Conservation (phyloP, 2,329 filamentous ascomycete genomes). For the Penicillium crustosum region DNA sequence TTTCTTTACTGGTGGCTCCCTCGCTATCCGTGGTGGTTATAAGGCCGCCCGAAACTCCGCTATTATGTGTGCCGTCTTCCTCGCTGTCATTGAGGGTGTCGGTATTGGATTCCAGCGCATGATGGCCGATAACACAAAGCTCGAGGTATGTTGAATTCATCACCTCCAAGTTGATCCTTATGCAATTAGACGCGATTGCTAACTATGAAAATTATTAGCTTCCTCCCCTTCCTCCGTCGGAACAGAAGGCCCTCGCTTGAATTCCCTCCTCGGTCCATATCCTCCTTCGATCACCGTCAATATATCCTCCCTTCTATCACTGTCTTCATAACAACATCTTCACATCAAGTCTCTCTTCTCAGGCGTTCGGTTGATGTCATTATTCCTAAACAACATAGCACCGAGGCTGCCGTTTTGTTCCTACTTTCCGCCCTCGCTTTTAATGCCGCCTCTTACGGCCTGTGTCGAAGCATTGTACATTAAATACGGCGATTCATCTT, state of each 20-base stretch:
- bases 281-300: constrained; percentile 3
- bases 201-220: constrained; percentile 20
- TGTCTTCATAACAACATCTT: constrained; percentile 24
- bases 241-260: constrained; percentile 41
- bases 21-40: constrained; percentile 87
- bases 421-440: constrained; percentile 24
- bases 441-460: constrained; percentile 29
- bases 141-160: constrained; percentile 52
- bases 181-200: neutral
- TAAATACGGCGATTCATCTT: constrained; percentile 23
- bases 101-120: constrained; percentile 94
- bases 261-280: constrained; percentile 12
- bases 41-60: constrained; percentile 92
- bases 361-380: constrained; percentile 41
- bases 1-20: constrained; percentile 90
- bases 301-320: constrained; percentile 19
- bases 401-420: constrained; percentile 31
- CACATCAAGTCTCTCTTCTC: constrained; percentile 41
- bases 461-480: constrained; percentile 30
- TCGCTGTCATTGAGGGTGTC: constrained; percentile 96
- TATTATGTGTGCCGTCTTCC: constrained; percentile 89
- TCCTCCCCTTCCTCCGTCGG: constrained; percentile 38
- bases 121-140: constrained; percentile 83
- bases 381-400: constrained; percentile 38
- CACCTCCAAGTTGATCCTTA: too few species aligned